Base-by-base conservation (phyloP, 441 rosid species). In the Aquilaria agallochum region DNA sequence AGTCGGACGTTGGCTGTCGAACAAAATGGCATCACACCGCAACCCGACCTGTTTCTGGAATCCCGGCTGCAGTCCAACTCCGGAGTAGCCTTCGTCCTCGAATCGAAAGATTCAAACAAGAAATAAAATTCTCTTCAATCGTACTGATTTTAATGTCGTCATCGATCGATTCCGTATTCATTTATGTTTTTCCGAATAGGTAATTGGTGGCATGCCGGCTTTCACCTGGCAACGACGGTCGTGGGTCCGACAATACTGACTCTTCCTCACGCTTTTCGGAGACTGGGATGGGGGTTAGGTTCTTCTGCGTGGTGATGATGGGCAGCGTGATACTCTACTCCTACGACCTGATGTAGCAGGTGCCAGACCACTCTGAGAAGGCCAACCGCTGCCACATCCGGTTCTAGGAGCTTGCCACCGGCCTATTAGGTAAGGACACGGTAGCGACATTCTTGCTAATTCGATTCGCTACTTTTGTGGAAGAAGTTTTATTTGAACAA, bases 181-280 rank as follows among this genome's bases (percentile, higher is more conserved):
- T 20, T 1, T 27, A 13, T 9, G 47, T 20, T 31, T 3, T 5
- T 3, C 15, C 15, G 15, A 15, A 46, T 66, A 92, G 96, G 98
- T 68, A 65, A 88, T 67, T 92, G 96, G 98, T 93, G 95, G 95
- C 97, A 93, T 58, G 97, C 97, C 47, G 97, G 93, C 47, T 94
- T 78, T 75, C 97, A 90, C 73, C 67, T 94, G 71, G 90, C 98
- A 73, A 94, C 97, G 88, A 97, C 97, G 67, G 87, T 94, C 40
- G 97, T 94, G 6, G 97, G 98, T 31, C 96, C 96, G 0, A 85
- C 93, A 31, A 89, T 94, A 58, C 74, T 94, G 77, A 85, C 95
- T 55, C 66, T 88, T 31, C 98, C 98, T 11, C 88, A 83, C 67
- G 90, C 80, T 3, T 94, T 94, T 69, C 70, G 87, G 12, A 97